Percentiles rank a stretch among this genome's conserved stretches.
These are phyloP conservation scores for Wakefieldia striispora DNA, from an alignment of 768 basidiomycete genomes.

Conservation along the genomic window DNA sequence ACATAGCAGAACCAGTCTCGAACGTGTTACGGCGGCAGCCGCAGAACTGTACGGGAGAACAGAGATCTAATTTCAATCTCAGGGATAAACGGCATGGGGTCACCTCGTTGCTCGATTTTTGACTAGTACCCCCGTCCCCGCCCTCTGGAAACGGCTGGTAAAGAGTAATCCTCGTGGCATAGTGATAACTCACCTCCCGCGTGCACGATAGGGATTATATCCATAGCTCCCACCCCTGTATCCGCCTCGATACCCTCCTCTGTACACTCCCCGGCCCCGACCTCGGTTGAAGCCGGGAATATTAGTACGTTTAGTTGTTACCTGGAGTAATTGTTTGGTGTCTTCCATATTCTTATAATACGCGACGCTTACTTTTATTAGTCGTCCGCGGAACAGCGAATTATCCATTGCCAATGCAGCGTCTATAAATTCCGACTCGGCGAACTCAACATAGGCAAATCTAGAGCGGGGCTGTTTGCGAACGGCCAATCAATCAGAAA, in stretches of 20 bases:
- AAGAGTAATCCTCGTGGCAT: conserved; percentile 11
- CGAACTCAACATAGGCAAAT: conserved; percentile 98
- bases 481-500: conserved; percentile 16
- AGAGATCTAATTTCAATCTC: conserved; percentile 2
- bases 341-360: background rate
- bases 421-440: conserved; percentile 88
- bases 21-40: conserved; percentile 14
- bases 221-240: conserved; percentile 52
- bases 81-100: conserved; percentile 9
- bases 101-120: conserved; percentile 24
- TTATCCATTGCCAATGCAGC: conserved; percentile 93
- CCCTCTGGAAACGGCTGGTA: conserved; percentile 42
- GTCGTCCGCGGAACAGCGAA: conserved; percentile 88
- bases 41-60: conserved; percentile 8
- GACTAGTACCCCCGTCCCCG: conserved; percentile 67
- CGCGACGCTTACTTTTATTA: conserved; percentile 71
- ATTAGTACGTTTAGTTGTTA: conserved; percentile 94
- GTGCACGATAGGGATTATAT: conserved; percentile 55
- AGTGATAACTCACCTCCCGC: conserved; percentile 63
- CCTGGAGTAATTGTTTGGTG: conserved; percentile 45
- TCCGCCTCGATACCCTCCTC: conserved; percentile 63
- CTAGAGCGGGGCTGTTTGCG: conserved; percentile 40
- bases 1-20: conserved; percentile 24
- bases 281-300: conserved; percentile 89
- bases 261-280: conserved; percentile 67